Base-by-base conservation (phyloP, 768 basidiomycete species). In the Lactarius trivialis region DNA sequence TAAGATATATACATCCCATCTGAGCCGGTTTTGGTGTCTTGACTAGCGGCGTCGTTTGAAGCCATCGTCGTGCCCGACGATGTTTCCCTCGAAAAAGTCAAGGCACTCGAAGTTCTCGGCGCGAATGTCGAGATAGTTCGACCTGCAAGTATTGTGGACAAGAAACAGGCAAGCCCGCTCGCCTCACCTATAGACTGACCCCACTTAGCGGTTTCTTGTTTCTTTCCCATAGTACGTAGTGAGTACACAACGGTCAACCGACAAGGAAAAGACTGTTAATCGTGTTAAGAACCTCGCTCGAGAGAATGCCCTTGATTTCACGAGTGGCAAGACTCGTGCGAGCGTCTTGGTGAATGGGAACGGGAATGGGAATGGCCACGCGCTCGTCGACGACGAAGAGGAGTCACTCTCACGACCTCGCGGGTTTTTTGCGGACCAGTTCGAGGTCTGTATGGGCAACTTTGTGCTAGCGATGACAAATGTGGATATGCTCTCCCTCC, bases 131-230 rank as follows among this genome's bases (percentile, higher is more conserved):
- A 92, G 70, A 82, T 89, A 56, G 93, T 95, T 32, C 81, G 93
- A n/a, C 93, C 93, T 4, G 90, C 92, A 4, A 96, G 94, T 68
- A 98, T 98, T 64, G 89, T 99, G 14, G 96, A 98, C 76, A 92
- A 93, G 75, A 93, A 93, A 72, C 94, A 97, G 82, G 91, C 87
- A 58, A 58, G 61, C 26, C 55, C 45, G 79, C 68, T 28, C 41
- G 56, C 57, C 36, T 39, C 68, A 70, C 55, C 68, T 74, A 45
- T 64, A 39, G n/a, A 39, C 11, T 39, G 32, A 32, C 19, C 26
- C 7, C 55, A 3, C 56, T 26, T 41, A 63, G 28, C n/a, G n/a
- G n/a, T n/a, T n/a, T 58, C 67, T 56, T 21, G 60, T 55, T 69
- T 24, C 45, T 51, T 34, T 45, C 7, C 60, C 21, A 28, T 45